Percentiles rank a stretch among this genome's conserved stretches.
phyloP scores from a whole-genome alignment of 2,329 filamentous ascomycete species.

The Esteya vermicola region DNA sequence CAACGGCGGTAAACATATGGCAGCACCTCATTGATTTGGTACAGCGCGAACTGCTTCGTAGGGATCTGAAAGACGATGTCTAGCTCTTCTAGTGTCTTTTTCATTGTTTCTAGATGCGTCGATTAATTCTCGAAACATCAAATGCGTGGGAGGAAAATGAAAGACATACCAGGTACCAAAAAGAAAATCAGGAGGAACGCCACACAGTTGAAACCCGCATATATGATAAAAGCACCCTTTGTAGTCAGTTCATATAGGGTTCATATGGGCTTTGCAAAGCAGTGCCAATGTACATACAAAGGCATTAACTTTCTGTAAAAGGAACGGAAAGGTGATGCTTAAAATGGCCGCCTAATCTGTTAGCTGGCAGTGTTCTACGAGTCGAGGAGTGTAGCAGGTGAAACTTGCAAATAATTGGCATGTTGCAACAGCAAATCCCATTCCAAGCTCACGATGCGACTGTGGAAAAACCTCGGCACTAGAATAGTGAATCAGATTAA shows the following conservation, averaged over 20 bases:
- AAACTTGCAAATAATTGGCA: slow-evolving; percentile 32
- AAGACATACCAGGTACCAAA: slow-evolving; percentile 19
- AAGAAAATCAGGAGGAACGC: slow-evolving; percentile 45
- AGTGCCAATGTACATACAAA: neutral
- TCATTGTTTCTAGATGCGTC: slow-evolving; percentile 38
- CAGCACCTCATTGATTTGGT: slow-evolving; percentile 39
- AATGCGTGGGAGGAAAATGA: too few species aligned
- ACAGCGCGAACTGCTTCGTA: slow-evolving; percentile 39
- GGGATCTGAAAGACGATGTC: slow-evolving; percentile 49
- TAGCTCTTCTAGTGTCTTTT: slow-evolving; percentile 41
- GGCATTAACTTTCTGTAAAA: neutral
- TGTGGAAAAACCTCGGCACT: slow-evolving; percentile 55
- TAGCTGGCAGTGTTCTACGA: too few species aligned
- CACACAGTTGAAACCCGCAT: slow-evolving; percentile 40
- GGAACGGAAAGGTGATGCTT: slow-evolving; percentile 42
- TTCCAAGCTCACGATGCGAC: slow-evolving; percentile 57
- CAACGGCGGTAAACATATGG: slow-evolving; percentile 48
- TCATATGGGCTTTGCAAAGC: neutral
- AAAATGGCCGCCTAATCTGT: slow-evolving; percentile 35
- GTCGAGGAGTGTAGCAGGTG: neutral
- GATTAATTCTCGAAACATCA: slow-evolving; percentile 17
- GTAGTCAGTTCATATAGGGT: slow-evolving; percentile 1
- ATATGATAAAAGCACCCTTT: slow-evolving; percentile 32
- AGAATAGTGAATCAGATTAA: neutral
- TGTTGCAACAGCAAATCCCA: slow-evolving; percentile 28